These are phyloP conservation scores for Dianthus caryophyllus DNA, from an alignment of 148 eudicot species.

Conservation along the genomic window DNA sequence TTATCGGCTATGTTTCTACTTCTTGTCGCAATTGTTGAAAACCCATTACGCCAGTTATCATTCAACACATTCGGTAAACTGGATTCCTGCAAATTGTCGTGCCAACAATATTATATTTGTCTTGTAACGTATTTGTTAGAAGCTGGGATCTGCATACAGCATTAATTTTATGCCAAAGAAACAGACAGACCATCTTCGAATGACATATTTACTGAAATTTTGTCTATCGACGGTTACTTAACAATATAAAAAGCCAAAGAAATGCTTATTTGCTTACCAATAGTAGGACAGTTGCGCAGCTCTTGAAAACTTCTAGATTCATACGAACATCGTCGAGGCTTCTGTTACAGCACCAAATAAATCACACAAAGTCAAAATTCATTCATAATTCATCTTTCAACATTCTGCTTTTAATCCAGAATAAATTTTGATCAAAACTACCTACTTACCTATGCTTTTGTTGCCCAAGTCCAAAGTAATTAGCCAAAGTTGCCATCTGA, in stretches of 20 bases:
- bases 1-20: conserved; percentile 38
- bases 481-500: conserved; percentile 90
- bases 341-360: conserved; percentile 27
- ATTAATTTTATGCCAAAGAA: too few species aligned
- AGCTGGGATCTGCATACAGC: too few species aligned
- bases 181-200: too few species aligned
- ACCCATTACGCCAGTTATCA: conserved; percentile 38
- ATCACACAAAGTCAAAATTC: not conserved
- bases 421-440: not conserved
- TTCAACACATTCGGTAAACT: conserved; percentile 57
- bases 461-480: conserved; percentile 84
- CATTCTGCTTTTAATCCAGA: not conserved
- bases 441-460: conserved; percentile 79
- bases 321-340: conserved; percentile 91
- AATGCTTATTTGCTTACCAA: conserved; percentile 42
- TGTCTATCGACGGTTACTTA: too few species aligned
- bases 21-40: conserved; percentile 56
- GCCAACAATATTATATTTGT: not conserved
- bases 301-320: conserved; percentile 92
- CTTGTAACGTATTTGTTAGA: not conserved
- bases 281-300: conserved; percentile 85
- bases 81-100: conserved; percentile 56
- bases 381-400: not conserved
- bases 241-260: not conserved
- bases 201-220: too few species aligned